Evolutionary conservation across 768 basidiomycete species (phyloP).

Genomic region (Podaxis sp.): DNA sequence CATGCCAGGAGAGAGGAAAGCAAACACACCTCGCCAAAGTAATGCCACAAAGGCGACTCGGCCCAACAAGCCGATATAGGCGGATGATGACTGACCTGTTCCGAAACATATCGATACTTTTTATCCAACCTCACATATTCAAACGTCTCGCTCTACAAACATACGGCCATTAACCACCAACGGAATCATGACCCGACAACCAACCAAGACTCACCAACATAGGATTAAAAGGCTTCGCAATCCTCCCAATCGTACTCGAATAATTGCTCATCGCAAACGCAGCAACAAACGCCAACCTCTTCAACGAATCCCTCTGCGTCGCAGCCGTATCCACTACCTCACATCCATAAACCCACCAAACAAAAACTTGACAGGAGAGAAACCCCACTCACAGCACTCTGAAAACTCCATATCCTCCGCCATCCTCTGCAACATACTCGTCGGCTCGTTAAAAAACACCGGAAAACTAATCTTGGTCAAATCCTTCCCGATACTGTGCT

Average conservation of each 20-base stretch:
- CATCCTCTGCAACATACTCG: constrained; percentile 97
- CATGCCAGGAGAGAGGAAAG: not conserved
- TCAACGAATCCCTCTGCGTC: constrained; percentile 70
- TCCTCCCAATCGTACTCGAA: constrained; percentile 91
- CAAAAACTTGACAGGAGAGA: constrained; percentile 4
- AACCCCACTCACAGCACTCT: constrained; percentile 68
- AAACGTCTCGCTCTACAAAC: constrained; percentile 79
- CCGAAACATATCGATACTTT: constrained; percentile 89
- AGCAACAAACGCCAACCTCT: constrained; percentile 87
- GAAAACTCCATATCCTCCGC: constrained; percentile 98
- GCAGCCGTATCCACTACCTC: constrained; percentile 79
- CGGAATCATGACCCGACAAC: not conserved
- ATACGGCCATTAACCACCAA: not conserved
- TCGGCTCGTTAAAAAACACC: constrained; percentile 91
- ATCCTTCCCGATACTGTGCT: constrained; percentile 95
- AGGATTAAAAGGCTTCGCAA: constrained; percentile 97
- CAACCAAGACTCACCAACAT: constrained; percentile 66
- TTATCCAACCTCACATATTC: constrained; percentile 89
- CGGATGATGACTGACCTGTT: constrained; percentile 97
- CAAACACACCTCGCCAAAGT: constrained; percentile 74
- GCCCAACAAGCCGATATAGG: constrained; percentile 96
- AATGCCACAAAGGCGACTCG: constrained; percentile 86
- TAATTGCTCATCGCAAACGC: constrained; percentile 99
- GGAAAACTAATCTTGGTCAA: constrained; percentile 95
- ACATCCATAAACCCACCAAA: constrained; percentile 8